Conservation (phyloP, 306 rosid genomes). For the Cucurbita maxima region DNA sequence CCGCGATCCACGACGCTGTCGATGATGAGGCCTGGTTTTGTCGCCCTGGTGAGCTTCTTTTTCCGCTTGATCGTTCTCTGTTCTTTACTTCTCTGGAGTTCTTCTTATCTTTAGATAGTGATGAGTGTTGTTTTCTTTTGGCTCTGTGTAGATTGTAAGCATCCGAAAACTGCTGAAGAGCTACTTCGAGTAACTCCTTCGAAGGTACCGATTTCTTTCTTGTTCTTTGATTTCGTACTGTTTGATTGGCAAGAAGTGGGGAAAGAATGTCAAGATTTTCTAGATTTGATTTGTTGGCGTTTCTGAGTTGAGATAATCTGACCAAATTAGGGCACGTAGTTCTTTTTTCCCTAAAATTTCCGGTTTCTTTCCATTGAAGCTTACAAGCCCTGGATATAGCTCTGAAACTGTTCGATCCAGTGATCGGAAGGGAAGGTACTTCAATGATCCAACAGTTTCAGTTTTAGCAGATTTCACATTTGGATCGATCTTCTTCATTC, state of each 20-base stretch:
- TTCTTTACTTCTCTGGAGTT: neutral
- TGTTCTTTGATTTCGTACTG: neutral
- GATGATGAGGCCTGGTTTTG: constrained; percentile 79
- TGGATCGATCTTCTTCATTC: neutral
- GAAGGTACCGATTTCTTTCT: constrained; percentile 31
- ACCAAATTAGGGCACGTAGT: neutral
- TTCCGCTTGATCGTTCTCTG: neutral
- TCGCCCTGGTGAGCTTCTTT: constrained; percentile 36
- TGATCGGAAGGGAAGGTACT: constrained; percentile 57
- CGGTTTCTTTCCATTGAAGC: constrained; percentile 17
- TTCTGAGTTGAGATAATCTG: neutral
- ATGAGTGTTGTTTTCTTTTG: constrained; percentile 3
- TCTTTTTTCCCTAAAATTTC: neutral
- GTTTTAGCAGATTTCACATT: neutral
- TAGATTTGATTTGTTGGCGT: neutral
- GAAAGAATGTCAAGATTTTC: constrained; percentile 10
- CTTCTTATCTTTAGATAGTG: neutral
- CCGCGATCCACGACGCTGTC: constrained; percentile 20
- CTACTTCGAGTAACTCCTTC: constrained; percentile 60
- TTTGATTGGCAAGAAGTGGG: constrained; percentile 7
- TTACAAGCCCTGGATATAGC: constrained; percentile 27
- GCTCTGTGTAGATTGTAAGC: constrained; percentile 57
- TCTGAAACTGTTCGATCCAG: constrained; percentile 35
- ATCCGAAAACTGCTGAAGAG: constrained; percentile 74
- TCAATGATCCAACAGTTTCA: neutral